Evolutionary conservation across 176 grass and related monocot species (phyloP), one percentile per base, ranked within the genome.

Genomic region (Carex pumila): DNA sequence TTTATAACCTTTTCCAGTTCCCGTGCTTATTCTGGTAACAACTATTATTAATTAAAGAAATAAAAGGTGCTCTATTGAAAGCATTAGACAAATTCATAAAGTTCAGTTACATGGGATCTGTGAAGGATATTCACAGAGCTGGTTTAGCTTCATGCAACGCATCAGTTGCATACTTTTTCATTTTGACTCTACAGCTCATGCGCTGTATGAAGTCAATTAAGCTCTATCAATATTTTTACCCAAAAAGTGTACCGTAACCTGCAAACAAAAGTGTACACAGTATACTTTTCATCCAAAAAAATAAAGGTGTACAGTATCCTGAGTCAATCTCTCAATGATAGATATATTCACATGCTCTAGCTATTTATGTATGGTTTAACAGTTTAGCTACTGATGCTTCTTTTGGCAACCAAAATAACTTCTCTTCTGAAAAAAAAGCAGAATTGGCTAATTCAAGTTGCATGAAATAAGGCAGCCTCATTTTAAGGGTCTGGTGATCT

Each of bases 401-500:
- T 75, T 75, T 75, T 75, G 71, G 21, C 71, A 54, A 75, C 21
- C 71, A 75, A 29, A 75, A 53, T 75, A 54, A 75, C 10, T 12
- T 54, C 4, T 75, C 65, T 71, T 47, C 18, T 11, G 7, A 71
- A 36, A 71, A 71, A 39, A 53, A 69, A 15, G 3, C 43, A n/a
- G 25, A 49, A 63, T 50, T 82, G 59, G 10, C 66, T 56, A 82
- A 82, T 66, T 82, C 39, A 65, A 82, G 6, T 82, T 66, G 80
- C 76, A 61, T 80, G 76, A 18, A 80, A 79, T 59, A 32, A 57
- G 12, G 12, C 54, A 80, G 80, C 58, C 30, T 43, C 61, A 65
- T 66, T 82, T 80, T 19, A 41, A 66, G 80, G 60, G 10, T 82
- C 22, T 82, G 60, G 10, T 82, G 60, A 4, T 82, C 22, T 82